A percentile compares a stretch with the other conserved stretches of the same genome.
Conservation (phyloP, 768 basidiomycete species). For the Mycena kentingensis region DNA sequence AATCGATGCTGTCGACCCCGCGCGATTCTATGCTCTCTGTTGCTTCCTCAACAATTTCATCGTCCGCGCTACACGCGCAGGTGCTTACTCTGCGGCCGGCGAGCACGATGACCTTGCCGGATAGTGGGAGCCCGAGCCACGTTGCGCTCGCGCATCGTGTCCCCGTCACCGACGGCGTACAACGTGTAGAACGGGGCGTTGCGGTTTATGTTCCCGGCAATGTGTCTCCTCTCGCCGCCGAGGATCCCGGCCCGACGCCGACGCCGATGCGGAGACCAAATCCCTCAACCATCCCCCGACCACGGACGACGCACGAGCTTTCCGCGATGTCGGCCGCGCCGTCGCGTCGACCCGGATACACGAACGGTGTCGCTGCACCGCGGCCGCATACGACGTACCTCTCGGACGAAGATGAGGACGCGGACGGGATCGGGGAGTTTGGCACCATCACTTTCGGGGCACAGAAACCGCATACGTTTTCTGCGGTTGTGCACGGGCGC, state of each 20-base stretch:
- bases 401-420: conserved; percentile 13
- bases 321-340: not conserved
- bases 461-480: conserved; percentile 41
- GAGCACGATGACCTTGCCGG: conserved; percentile 39
- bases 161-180: conserved; percentile 28
- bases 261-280: too few relatives aligned
- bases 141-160: conserved; percentile 40
- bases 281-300: not conserved
- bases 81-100: conserved; percentile 7
- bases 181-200: conserved; percentile 36
- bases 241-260: not conserved
- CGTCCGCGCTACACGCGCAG: conserved; percentile 4
- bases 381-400: conserved; percentile 18
- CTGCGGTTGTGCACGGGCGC: conserved; percentile 60
- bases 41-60: not conserved
- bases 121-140: conserved; percentile 38
- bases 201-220: conserved; percentile 36
- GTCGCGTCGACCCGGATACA: conserved; percentile 13
- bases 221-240: not conserved
- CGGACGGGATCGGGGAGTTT: conserved; percentile 24
- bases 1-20: too few relatives aligned
- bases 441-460: conserved; percentile 25
- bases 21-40: too few relatives aligned
- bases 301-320: not conserved
- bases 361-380: conserved; percentile 7